phyloP scores from a whole-genome alignment of 768 basidiomycete genomes.

The Psilocybe sp. region DNA sequence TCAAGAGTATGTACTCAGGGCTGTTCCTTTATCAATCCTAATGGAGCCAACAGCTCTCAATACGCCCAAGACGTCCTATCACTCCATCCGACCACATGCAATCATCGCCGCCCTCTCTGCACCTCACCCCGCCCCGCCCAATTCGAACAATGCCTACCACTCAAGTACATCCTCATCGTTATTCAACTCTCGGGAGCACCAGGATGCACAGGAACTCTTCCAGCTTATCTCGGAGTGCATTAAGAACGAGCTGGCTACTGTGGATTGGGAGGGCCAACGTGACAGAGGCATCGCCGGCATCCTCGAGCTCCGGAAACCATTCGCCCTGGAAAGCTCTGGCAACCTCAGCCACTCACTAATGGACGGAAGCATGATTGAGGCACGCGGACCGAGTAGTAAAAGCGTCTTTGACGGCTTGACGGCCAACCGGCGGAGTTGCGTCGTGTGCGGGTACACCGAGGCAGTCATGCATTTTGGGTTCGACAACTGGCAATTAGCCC shows the following conservation, averaged over 20 bases:
- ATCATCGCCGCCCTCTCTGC: slow-evolving; percentile 70
- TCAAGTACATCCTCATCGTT: slow-evolving; percentile 35
- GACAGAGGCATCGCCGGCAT: slow-evolving; percentile 72
- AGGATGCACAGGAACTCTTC: slow-evolving; percentile 98
- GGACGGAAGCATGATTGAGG: slow-evolving; percentile 6
- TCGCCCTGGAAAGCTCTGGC: slow-evolving; percentile 1
- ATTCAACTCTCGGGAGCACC: slow-evolving; percentile 89
- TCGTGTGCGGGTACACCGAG: slow-evolving; percentile 89
- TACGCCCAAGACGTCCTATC: slow-evolving; percentile 52
- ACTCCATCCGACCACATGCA: slow-evolving; percentile 66
- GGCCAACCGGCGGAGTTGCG: slow-evolving; percentile 85
- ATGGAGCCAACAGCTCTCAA: slow-evolving; percentile 53
- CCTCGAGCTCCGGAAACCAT: slow-evolving; percentile 19
- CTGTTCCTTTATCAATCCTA: slow-evolving; percentile 2
- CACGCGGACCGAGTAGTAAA: slow-evolving; percentile 32
- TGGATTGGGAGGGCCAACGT: slow-evolving; percentile 67
- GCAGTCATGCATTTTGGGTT: slow-evolving; percentile 91
- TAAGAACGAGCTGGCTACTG: slow-evolving; percentile 75
- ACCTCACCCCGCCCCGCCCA: slow-evolving; percentile 36
- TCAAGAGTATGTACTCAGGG: slow-evolving; percentile 50
- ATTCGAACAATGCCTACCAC: slow-evolving; percentile 29
- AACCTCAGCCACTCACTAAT: neutral
- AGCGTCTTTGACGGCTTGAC: slow-evolving; percentile 89
- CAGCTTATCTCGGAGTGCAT: slow-evolving; percentile 88
- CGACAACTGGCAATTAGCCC: slow-evolving; percentile 78